These are phyloP conservation scores for Fragilariopsis cylindrus DNA, from an alignment of 108 stramenopile species.

Conservation along the genomic window DNA sequence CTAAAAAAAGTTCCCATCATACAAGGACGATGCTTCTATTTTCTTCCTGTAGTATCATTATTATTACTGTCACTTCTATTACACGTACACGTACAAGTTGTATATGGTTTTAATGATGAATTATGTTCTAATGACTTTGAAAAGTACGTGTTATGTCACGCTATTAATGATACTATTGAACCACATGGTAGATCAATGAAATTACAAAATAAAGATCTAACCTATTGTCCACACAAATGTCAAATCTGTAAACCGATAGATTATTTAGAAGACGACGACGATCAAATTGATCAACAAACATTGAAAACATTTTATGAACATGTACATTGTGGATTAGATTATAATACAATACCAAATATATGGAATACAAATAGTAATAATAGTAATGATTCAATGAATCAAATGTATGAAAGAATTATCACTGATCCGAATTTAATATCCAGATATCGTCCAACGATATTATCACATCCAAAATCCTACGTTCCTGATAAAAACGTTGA, in stretches of 20 bases:
- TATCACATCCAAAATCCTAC: not conserved
- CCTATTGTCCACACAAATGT: not conserved
- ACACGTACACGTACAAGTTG: not conserved
- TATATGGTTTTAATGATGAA: not conserved
- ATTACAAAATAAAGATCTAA: not conserved
- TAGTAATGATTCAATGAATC: too few species aligned
- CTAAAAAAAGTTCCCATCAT: not conserved
- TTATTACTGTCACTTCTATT: not conserved
- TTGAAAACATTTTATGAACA: conserved; percentile 1
- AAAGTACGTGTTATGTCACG: not conserved
- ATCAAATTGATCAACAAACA: not conserved
- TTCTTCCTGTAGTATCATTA: not conserved
- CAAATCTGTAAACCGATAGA: not conserved
- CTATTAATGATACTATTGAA: not conserved
- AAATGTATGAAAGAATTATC: conserved; percentile 6
- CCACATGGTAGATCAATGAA: not conserved
- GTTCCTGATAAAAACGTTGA: not conserved
- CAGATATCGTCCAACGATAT: not conserved
- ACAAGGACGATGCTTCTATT: not conserved
- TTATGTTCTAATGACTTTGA: not conserved
- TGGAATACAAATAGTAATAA: not conserved
- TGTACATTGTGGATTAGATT: conserved; percentile 1
- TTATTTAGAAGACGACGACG: not conserved
- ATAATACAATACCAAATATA: not conserved
- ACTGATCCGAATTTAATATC: not conserved